Conservation (phyloP, 225 moss, liverwort and hornwort genomes). For the Bryum argenteum region DNA sequence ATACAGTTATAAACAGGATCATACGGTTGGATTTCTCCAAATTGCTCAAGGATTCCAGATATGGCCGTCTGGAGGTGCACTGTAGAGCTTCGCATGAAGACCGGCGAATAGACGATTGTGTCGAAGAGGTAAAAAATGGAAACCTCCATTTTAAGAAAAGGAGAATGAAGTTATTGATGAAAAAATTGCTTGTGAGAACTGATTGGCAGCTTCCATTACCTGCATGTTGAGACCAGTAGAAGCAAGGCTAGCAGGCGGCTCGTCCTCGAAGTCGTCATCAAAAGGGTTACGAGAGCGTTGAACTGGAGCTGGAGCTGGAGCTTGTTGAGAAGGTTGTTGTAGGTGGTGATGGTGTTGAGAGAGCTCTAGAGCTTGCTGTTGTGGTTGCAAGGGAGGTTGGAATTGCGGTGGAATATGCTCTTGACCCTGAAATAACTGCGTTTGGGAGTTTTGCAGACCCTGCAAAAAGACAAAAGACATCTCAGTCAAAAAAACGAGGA, state of each 20-base stretch:
- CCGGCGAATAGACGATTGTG: too few relatives aligned
- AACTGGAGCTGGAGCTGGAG: constrained; percentile 6
- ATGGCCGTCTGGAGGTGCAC: too few relatives aligned
- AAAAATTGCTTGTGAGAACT: too few relatives aligned
- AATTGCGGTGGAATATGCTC: constrained; percentile 32
- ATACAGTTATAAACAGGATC: too few relatives aligned
- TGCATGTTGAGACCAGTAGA: constrained; percentile 43
- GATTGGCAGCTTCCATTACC: too few relatives aligned
- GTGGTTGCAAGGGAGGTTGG: constrained; percentile 34
- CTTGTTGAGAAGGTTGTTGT: too few relatives aligned
- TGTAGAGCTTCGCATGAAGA: too few relatives aligned
- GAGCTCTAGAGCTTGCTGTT: constrained; percentile 28
- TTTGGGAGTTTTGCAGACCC: constrained; percentile 38
- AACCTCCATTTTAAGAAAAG: too few relatives aligned
- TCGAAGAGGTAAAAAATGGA: too few relatives aligned
- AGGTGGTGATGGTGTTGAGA: constrained; percentile 37
- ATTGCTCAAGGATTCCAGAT: too few relatives aligned
- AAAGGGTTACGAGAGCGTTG: constrained; percentile 63
- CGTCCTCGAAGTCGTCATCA: constrained; percentile 59
- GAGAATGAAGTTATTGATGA: too few relatives aligned
- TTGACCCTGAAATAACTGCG: constrained; percentile 39
- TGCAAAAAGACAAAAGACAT: constrained; percentile 8
- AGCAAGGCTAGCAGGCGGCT: constrained; percentile 37
- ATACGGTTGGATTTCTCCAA: too few relatives aligned
- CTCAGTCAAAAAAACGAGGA: not conserved